These are phyloP conservation scores for Rhododendron ovatum DNA, from an alignment of 148 eudicot species.

Conservation along the genomic window DNA sequence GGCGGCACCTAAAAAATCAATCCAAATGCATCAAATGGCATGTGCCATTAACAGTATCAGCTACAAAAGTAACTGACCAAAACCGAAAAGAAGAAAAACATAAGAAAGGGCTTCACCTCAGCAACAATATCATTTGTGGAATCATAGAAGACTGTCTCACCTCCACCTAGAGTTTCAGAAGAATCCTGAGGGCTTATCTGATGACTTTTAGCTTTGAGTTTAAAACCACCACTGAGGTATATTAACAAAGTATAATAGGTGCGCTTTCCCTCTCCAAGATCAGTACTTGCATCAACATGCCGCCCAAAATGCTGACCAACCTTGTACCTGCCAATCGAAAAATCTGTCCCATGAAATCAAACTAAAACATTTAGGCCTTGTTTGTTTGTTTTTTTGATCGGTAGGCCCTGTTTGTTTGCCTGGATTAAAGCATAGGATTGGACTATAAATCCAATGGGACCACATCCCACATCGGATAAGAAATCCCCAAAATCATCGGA, in stretches of 20 bases:
- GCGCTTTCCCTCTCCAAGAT: conserved; percentile 70
- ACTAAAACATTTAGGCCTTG: not conserved
- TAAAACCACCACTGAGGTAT: conserved; percentile 70
- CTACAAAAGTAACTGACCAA: not conserved
- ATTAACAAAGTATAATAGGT: conserved; percentile 77
- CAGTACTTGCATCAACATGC: conserved; percentile 89
- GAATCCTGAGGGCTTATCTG: conserved; percentile 30
- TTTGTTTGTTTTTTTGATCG: too few relatives aligned
- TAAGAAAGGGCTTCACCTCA: conserved; percentile 44
- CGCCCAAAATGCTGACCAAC: conserved; percentile 88
- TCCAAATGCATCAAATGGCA: conserved; percentile 2
- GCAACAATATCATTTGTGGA: conserved; percentile 72
- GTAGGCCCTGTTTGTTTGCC: not conserved
- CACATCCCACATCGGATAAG: not conserved
- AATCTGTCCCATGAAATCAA: not conserved
- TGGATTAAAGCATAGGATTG: not conserved
- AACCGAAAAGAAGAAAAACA: not conserved
- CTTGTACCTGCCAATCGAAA: conserved; percentile 56
- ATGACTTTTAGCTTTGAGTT: conserved; percentile 49
- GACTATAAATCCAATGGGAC: not conserved
- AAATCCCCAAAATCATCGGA: not conserved
- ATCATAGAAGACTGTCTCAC: conserved; percentile 95
- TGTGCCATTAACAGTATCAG: not conserved
- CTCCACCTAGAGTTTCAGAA: conserved; percentile 69
- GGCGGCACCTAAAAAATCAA: conserved; percentile 65